A percentile compares a stretch with the other conserved stretches of the same genome.
Evolutionary conservation across 2,329 filamentous ascomycete genomes (phyloP).

Genomic region (Sarocladium oryzae): DNA sequence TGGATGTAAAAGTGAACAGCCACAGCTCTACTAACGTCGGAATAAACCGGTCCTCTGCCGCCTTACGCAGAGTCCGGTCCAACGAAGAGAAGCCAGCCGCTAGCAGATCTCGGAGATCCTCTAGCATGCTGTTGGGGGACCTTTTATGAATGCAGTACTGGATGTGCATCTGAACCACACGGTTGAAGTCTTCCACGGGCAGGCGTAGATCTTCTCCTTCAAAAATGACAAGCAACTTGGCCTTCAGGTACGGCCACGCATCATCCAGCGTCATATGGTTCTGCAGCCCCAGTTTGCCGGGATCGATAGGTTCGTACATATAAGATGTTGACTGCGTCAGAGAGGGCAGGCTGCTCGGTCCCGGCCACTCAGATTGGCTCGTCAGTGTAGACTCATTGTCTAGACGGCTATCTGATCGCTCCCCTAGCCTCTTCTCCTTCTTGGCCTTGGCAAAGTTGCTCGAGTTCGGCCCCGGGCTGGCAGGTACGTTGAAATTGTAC

Average conservation of each 20-base stretch:
- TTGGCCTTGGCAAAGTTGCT: constrained; percentile 73
- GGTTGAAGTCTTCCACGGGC: constrained; percentile 80
- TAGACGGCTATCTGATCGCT: constrained; percentile 47
- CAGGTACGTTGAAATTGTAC: constrained; percentile 71
- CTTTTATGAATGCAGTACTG: constrained; percentile 71
- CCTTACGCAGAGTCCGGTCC: constrained; percentile 72
- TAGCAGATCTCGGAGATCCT: constrained; percentile 70
- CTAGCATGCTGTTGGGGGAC: constrained; percentile 62
- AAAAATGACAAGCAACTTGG: constrained; percentile 70
- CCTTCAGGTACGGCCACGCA: constrained; percentile 75
- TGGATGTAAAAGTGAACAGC: constrained; percentile 84
- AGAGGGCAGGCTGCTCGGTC: constrained; percentile 44
- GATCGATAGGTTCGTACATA: constrained; percentile 48
- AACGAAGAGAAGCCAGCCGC: constrained; percentile 79
- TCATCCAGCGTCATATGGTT: constrained; percentile 69
- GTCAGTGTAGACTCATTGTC: constrained; percentile 44
- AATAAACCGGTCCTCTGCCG: constrained; percentile 82
- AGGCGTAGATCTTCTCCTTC: constrained; percentile 72
- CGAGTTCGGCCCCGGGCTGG: constrained; percentile 60
- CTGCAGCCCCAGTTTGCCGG: constrained; percentile 50
- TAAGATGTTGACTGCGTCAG: constrained; percentile 33
- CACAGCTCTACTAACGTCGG: constrained; percentile 88
- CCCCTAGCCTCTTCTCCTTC: constrained; percentile 72
- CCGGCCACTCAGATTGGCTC: constrained; percentile 41
- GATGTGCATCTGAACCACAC: constrained; percentile 71